These are phyloP conservation scores for Phytophthora pluvialis DNA, from an alignment of 352 stramenopile genomes.

Conservation along the genomic window DNA sequence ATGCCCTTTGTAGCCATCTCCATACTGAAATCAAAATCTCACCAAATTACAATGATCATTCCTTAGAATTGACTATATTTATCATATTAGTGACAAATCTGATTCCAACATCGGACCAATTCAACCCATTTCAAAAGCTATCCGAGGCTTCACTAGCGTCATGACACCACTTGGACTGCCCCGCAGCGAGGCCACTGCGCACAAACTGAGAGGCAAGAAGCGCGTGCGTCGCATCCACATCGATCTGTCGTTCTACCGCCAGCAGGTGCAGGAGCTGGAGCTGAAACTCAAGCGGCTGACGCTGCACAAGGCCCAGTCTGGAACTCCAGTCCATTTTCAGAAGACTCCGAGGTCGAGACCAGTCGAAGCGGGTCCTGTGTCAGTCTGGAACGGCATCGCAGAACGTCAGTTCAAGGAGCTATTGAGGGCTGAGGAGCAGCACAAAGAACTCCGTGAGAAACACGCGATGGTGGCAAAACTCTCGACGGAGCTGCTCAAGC, in stretches of 20 bases:
- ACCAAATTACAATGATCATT: too few species aligned
- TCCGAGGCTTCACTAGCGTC: too few species aligned
- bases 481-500: not conserved
- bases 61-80: too few species aligned
- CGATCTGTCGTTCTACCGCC: conserved; percentile 34
- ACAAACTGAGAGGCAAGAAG: conserved; percentile 7
- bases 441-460: conserved; percentile 17
- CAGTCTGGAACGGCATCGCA: conserved; percentile 25
- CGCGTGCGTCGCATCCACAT: conserved; percentile 20
- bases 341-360: too few species aligned
- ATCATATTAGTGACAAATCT: too few species aligned
- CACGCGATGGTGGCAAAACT: not conserved
- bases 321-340: too few species aligned
- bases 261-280: conserved; percentile 38
- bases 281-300: conserved; percentile 25
- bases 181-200: too few species aligned
- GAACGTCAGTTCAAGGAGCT: conserved; percentile 28
- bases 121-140: too few species aligned
- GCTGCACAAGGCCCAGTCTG: not conserved
- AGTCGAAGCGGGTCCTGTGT: not conserved
- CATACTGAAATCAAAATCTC: too few species aligned
- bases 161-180: too few species aligned
- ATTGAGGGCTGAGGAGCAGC: conserved; percentile 22
- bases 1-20: too few species aligned
- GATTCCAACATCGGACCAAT: too few species aligned